phyloP scores from a whole-genome alignment of 352 stramenopile species.

The Globisporangium ultimum region DNA sequence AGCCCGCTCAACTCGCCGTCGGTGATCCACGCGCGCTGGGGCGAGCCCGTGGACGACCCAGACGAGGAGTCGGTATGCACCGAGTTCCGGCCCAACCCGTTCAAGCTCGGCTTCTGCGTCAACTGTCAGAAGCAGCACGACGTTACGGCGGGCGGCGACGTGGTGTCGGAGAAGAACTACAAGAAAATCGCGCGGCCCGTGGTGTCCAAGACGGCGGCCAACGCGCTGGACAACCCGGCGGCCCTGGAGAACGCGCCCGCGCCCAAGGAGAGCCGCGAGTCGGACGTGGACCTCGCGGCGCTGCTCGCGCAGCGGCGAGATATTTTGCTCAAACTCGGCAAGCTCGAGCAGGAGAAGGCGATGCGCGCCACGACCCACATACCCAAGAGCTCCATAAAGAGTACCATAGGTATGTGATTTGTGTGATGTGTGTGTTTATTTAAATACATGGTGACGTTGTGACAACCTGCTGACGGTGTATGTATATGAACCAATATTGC shows the following conservation, averaged over 20 bases:
- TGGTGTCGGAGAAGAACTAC: constrained; percentile 71
- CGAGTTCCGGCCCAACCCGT: constrained; percentile 80
- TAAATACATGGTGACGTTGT: no score
- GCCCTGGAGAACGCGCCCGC: constrained; percentile 43
- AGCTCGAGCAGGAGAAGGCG: constrained; percentile 55
- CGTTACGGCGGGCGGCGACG: constrained; percentile 62
- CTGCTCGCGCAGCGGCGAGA: constrained; percentile 73
- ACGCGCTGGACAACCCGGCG: constrained; percentile 72
- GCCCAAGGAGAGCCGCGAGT: constrained; percentile 52
- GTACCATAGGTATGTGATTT: constrained; percentile 38
- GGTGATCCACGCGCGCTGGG: constrained; percentile 84
- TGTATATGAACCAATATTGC: no score
- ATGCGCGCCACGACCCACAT: constrained; percentile 30
- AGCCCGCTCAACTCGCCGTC: constrained; percentile 72
- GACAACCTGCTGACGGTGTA: no score
- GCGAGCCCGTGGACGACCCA: constrained; percentile 75
- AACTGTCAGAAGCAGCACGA: constrained; percentile 91
- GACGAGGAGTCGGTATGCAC: constrained; percentile 80
- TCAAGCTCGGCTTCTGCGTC: constrained; percentile 86
- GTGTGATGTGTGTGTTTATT: constrained; percentile 1
- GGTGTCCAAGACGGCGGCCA: constrained; percentile 73
- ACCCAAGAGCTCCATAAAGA: constrained; percentile 23
- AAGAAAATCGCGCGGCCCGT: constrained; percentile 75
- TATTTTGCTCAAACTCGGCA: constrained; percentile 65
- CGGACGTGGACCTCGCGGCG: constrained; percentile 75